Conservation (phyloP, 176 grass and related monocot species). For the Triticum aestivum region DNA sequence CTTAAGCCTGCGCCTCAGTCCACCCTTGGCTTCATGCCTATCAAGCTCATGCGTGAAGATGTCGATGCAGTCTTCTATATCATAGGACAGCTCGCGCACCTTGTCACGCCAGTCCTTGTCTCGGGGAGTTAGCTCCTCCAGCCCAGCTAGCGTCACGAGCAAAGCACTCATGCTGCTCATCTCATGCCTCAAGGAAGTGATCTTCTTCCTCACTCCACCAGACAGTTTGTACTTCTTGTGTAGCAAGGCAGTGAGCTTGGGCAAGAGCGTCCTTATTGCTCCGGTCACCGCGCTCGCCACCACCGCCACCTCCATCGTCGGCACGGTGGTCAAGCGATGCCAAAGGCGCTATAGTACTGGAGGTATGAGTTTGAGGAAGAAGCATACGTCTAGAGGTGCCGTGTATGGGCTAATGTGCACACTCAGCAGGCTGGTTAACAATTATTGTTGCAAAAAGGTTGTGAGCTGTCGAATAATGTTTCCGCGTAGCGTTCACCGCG, state of each 20-base stretch:
- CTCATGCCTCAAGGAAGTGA: constrained; percentile 7
- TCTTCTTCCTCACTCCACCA: background rate
- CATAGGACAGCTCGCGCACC: constrained; percentile 26
- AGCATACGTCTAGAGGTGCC: background rate
- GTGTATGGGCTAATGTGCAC: background rate
- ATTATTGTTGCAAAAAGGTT: background rate
- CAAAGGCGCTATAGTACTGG: background rate
- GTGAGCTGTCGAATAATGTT: background rate
- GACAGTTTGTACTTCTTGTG: background rate
- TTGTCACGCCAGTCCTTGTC: background rate
- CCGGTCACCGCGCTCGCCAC: background rate
- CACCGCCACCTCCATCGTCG: constrained; percentile 1
- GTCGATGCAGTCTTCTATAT: constrained; percentile 32
- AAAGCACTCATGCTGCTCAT: constrained; percentile 29
- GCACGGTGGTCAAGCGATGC: background rate
- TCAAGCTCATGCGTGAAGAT: background rate
- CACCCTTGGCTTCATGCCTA: background rate
- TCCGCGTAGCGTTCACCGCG: background rate
- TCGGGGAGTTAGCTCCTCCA: background rate
- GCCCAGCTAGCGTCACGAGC: background rate
- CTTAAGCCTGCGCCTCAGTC: background rate
- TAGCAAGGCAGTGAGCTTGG: constrained; percentile 18
- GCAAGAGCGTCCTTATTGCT: background rate
- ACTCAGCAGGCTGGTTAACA: background rate
- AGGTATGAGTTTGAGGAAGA: background rate